phyloP scores from a whole-genome alignment of 257 asterid genomes.

The Jacaranda copaia region DNA sequence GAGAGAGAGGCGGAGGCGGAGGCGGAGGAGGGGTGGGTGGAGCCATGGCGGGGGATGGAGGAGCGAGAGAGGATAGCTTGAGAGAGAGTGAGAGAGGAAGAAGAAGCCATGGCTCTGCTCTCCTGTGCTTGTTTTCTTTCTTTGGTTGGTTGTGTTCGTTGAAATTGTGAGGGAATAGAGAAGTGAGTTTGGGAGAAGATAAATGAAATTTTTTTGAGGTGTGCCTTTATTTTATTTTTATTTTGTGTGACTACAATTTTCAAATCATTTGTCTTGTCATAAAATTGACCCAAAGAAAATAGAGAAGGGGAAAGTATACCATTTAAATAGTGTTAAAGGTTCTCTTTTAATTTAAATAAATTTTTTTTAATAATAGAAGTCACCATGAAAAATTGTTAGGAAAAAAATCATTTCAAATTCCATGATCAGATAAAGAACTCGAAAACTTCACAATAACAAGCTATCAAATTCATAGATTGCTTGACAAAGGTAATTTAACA shows the following conservation, averaged over 20 bases:
- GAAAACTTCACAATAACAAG: too few relatives aligned
- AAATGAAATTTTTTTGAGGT: neutral
- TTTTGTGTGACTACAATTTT: neutral
- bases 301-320: neutral
- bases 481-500: too few relatives aligned
- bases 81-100: constrained; percentile 89
- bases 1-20: constrained; percentile 48
- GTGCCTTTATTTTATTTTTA: neutral
- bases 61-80: constrained; percentile 85
- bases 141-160: constrained; percentile 22
- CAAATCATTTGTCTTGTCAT: neutral
- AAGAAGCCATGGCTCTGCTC: constrained; percentile 77
- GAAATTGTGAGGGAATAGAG: neutral
- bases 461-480: too few relatives aligned
- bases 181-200: neutral
- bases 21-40: constrained; percentile 40
- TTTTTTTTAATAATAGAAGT: too few relatives aligned
- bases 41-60: constrained; percentile 66
- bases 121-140: neutral
- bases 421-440: too few relatives aligned
- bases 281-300: neutral
- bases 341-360: too few relatives aligned
- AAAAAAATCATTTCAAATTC: too few relatives aligned
- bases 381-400: too few relatives aligned
- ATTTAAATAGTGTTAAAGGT: neutral